Conservation (phyloP, 2,329 filamentous ascomycete species). For the Lasiodiplodia hormozganensis region DNA sequence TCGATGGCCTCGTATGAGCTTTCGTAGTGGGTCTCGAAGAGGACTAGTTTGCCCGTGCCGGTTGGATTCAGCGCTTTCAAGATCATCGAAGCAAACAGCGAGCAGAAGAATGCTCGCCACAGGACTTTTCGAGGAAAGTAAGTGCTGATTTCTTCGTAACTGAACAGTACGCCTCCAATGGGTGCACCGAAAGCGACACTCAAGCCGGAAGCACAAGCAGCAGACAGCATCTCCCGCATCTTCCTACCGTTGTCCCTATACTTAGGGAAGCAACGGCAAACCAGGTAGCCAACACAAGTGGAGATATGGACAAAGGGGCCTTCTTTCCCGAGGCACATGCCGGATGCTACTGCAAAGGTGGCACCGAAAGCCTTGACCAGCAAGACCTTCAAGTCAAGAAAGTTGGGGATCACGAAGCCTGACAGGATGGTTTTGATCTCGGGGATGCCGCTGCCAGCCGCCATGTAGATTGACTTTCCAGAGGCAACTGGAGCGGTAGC, state of each 20-base stretch:
- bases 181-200: constrained; percentile 69
- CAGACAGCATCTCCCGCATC: constrained; percentile 64
- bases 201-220: constrained; percentile 64
- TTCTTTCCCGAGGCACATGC: constrained; percentile 68
- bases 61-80: constrained; percentile 66
- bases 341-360: constrained; percentile 64
- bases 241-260: constrained; percentile 65
- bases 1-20: constrained; percentile 62
- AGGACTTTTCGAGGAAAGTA: constrained; percentile 67
- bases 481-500: constrained; percentile 32
- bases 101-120: constrained; percentile 66
- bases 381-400: constrained; percentile 63
- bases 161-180: constrained; percentile 67
- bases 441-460: constrained; percentile 65
- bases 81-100: constrained; percentile 61
- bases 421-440: constrained; percentile 68
- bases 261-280: constrained; percentile 61
- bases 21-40: constrained; percentile 67
- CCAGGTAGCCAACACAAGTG: constrained; percentile 63
- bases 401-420: constrained; percentile 66
- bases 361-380: constrained; percentile 65
- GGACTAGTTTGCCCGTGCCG: constrained; percentile 65
- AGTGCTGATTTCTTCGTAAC: constrained; percentile 66
- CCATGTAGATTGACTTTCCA: constrained; percentile 65
- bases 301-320: constrained; percentile 68